These are phyloP conservation scores for Inosperma sp. DNA, from an alignment of 768 basidiomycete species.

Conservation along the genomic window DNA sequence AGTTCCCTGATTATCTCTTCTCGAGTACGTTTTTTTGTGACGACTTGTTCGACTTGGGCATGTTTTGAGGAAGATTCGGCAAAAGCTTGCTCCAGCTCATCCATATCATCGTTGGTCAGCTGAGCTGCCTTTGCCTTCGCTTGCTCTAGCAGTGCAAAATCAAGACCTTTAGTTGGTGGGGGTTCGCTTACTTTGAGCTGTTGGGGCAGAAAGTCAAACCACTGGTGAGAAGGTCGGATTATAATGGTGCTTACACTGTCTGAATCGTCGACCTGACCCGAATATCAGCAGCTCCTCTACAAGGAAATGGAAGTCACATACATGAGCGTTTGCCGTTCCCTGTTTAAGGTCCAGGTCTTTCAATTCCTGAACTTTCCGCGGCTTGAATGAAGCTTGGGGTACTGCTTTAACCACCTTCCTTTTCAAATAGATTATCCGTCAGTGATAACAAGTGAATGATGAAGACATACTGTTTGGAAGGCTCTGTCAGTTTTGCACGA, in stretches of 20 bases:
- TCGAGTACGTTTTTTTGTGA: conserved; percentile 66
- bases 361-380: conserved; percentile 68
- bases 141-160: conserved; percentile 80
- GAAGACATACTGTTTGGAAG: conserved; percentile 29
- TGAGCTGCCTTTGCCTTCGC: conserved; percentile 60
- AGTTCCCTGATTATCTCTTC: conserved; percentile 70
- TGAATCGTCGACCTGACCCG: conserved; percentile 67
- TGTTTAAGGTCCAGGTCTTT: conserved; percentile 57
- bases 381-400: conserved; percentile 70
- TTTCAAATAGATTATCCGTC: conserved; percentile 18
- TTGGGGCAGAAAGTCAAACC: background rate
- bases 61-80: conserved; percentile 36
- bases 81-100: conserved; percentile 75
- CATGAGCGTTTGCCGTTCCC: background rate
- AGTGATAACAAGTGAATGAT: background rate
- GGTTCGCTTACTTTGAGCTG: conserved; percentile 68
- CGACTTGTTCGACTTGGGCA: conserved; percentile 11
- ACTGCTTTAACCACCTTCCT: conserved; percentile 45
- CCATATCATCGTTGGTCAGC: conserved; percentile 66
- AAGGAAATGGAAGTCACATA: background rate
- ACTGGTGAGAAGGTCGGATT: background rate
- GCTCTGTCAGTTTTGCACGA: conserved; percentile 29
- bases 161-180: conserved; percentile 87
- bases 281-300: conserved; percentile 60
- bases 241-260: conserved; percentile 53